phyloP scores from a whole-genome alignment of 306 rosid species.

The Sicyos baderoa region DNA sequence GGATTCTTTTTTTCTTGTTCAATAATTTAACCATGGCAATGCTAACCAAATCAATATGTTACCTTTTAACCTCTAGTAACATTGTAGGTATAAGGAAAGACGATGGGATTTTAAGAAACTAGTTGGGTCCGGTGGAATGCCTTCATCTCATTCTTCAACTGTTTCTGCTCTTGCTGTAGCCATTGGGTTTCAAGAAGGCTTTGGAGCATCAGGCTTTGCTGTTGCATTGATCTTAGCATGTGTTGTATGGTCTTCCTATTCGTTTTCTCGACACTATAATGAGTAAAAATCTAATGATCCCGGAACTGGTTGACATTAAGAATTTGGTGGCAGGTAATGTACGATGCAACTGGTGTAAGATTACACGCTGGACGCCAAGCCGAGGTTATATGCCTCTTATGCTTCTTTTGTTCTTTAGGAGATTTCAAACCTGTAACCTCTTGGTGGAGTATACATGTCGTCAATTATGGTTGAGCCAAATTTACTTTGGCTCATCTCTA shows the following conservation, averaged over 20 bases:
- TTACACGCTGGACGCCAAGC: conserved; percentile 99
- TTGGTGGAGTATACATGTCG: no score
- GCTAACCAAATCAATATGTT: conserved; percentile 17
- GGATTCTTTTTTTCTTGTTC: not conserved
- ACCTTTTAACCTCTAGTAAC: conserved; percentile 31
- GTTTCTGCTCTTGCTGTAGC: conserved; percentile 86
- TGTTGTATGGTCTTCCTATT: conserved; percentile 46
- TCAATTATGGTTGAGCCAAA: no score
- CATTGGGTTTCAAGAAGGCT: conserved; percentile 85
- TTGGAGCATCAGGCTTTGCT: conserved; percentile 74
- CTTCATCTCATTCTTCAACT: conserved; percentile 95
- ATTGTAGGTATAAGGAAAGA: conserved; percentile 76
- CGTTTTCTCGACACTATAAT: not conserved
- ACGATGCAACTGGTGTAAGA: conserved; percentile 99
- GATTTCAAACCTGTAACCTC: conserved; percentile 17
- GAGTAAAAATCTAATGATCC: not conserved
- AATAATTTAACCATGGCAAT: not conserved
- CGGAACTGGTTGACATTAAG: conserved; percentile 27
- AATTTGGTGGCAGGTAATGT: conserved; percentile 76
- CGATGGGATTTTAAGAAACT: conserved; percentile 86
- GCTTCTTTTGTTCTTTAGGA: no score
- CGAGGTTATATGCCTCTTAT: conserved; percentile 48
- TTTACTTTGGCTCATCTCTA: not conserved
- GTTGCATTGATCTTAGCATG: conserved; percentile 68
- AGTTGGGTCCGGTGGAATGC: conserved; percentile 97